phyloP scores from a whole-genome alignment of 164 flowering plant species.

The Umbellularia californica region DNA sequence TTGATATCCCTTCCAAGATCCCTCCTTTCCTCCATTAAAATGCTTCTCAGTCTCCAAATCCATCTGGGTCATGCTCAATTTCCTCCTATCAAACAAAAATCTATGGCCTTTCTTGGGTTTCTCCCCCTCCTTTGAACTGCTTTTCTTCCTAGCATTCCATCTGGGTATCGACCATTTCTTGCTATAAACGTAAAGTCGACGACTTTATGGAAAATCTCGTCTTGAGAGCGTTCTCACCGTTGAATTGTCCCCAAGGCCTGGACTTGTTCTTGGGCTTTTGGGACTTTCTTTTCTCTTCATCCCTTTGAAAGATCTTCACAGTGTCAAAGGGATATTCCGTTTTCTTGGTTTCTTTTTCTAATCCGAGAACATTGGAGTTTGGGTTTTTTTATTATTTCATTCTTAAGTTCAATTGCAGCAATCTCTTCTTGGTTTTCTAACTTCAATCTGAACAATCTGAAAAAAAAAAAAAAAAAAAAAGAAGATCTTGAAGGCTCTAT shows the following conservation, averaged over 20 bases:
- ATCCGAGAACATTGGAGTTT: not conserved
- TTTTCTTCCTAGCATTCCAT: not conserved
- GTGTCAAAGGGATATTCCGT: not conserved
- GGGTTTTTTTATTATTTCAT: not conserved
- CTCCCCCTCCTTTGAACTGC: not conserved
- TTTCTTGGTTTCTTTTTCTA: not conserved
- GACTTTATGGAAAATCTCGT: not conserved
- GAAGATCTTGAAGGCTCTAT: slow-evolving; percentile 12
- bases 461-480: not conserved
- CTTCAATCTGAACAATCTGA: not conserved
- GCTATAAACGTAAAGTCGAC: not conserved
- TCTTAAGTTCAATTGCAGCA: not conserved
- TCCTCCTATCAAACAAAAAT: not conserved
- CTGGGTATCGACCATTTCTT: not conserved
- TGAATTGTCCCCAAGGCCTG: not conserved
- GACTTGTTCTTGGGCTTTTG: no score
- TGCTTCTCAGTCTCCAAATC: not conserved
- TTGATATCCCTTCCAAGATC: not conserved
- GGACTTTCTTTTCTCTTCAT: no score
- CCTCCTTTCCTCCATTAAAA: not conserved
- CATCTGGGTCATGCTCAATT: slow-evolving; percentile 8
- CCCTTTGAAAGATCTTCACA: no score
- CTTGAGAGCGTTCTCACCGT: not conserved
- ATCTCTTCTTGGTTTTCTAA: not conserved
- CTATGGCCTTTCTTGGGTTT: not conserved